These are phyloP conservation scores for Suhomyces sp. DNA, from an alignment of 805 yeast genomes.

Conservation along the genomic window DNA sequence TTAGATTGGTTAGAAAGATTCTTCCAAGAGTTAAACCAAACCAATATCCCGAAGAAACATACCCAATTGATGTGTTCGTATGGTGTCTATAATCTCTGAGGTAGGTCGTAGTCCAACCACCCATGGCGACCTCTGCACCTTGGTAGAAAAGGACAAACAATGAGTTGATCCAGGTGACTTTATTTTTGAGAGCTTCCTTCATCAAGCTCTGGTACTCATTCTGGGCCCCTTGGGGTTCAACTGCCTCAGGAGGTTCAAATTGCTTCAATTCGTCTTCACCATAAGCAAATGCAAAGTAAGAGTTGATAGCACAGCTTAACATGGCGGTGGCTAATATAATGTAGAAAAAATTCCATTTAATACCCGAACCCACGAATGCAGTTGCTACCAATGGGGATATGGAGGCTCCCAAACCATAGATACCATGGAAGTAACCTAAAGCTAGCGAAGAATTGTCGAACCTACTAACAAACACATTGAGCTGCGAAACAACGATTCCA, in stretches of 20 bases:
- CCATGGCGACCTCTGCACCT: constrained; percentile 22
- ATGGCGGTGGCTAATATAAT: constrained; percentile 16
- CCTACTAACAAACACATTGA: constrained; percentile 22
- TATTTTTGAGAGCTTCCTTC: constrained; percentile 16
- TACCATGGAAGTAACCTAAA: constrained; percentile 21
- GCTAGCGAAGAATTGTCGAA: constrained; percentile 20
- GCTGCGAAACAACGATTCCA: constrained; percentile 20
- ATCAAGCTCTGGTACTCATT: constrained; percentile 4
- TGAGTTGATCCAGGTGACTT: constrained; percentile 19
- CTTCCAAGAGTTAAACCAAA: constrained; percentile 25
- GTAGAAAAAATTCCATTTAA: constrained; percentile 21
- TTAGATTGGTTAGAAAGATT: constrained; percentile 16
- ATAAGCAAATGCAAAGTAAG: constrained; percentile 12
- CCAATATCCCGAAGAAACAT: constrained; percentile 25
- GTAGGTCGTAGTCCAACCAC: constrained; percentile 26
- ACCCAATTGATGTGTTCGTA: constrained; percentile 15
- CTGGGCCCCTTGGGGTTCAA: neutral
- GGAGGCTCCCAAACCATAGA: constrained; percentile 26
- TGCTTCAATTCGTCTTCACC: constrained; percentile 17
- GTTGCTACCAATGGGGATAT: constrained; percentile 23
- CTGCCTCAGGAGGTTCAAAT: constrained; percentile 1
- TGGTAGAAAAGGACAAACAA: constrained; percentile 20
- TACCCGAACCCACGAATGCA: constrained; percentile 14
- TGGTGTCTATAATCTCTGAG: constrained; percentile 21
- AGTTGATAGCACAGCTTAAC: constrained; percentile 10